Conservation (phyloP, 805 yeast genomes). For the Nakazawaea anatomiae region DNA sequence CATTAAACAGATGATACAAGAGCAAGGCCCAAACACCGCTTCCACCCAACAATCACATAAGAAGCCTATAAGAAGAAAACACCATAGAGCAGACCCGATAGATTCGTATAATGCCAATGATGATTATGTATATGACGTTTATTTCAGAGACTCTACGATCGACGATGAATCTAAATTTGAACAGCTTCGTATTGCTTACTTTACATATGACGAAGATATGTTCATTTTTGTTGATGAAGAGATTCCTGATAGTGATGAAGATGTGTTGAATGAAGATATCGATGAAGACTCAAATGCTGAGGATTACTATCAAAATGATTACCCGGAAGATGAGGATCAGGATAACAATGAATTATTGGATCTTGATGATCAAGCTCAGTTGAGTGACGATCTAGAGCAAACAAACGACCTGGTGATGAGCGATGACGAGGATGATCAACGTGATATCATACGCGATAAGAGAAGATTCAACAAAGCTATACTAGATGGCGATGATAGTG, state of each 20-base stretch:
- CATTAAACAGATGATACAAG: constrained; percentile 4
- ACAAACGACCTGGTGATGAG: constrained; percentile 23
- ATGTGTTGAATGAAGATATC: constrained; percentile 33
- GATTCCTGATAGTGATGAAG: constrained; percentile 29
- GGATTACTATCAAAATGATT: constrained; percentile 85
- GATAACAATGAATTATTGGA: constrained; percentile 18
- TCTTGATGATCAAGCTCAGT: neutral
- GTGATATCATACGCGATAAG: constrained; percentile 26
- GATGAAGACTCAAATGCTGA: constrained; percentile 90
- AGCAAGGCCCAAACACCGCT: neutral
- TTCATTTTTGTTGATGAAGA: constrained; percentile 22
- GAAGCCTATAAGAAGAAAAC: constrained; percentile 7
- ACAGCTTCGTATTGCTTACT: constrained; percentile 40
- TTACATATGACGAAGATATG: constrained; percentile 50
- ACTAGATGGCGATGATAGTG: constrained; percentile 13
- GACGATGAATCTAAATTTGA: constrained; percentile 35
- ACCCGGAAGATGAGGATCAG: constrained; percentile 90
- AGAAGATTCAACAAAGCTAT: constrained; percentile 23
- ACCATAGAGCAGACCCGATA: constrained; percentile 5
- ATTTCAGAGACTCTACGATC: constrained; percentile 52
- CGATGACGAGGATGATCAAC: constrained; percentile 32
- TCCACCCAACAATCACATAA: neutral
- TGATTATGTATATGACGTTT: constrained; percentile 93
- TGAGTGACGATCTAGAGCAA: constrained; percentile 7
- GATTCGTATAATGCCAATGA: neutral